phyloP scores from a whole-genome alignment of 2,329 filamentous ascomycete genomes.

The Calonectria montana region DNA sequence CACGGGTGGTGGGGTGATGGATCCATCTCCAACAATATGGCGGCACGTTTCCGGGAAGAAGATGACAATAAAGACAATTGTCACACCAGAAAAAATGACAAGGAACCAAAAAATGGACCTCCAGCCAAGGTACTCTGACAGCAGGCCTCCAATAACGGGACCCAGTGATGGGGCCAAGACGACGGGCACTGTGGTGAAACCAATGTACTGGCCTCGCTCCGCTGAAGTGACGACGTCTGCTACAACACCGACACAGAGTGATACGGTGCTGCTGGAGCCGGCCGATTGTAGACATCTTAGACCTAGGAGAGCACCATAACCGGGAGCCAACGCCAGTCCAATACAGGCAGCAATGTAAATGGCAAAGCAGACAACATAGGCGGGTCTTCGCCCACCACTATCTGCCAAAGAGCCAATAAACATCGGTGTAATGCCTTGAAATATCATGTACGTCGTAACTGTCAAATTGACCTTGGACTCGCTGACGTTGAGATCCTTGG shows the following conservation, averaged over 20 bases:
- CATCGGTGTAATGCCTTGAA: constrained; percentile 70
- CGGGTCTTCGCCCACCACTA: constrained; percentile 62
- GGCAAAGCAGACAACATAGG: constrained; percentile 64
- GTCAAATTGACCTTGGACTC: constrained; percentile 60
- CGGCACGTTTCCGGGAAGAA: constrained; percentile 67
- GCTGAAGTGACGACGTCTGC: constrained; percentile 72
- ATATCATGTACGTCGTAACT: constrained; percentile 67
- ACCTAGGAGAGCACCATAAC: constrained; percentile 62
- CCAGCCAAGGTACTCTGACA: constrained; percentile 69
- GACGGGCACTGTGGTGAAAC: constrained; percentile 59
- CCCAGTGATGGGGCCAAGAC: constrained; percentile 62
- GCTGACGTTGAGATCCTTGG: constrained; percentile 58
- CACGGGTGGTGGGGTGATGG: constrained; percentile 52
- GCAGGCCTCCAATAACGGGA: constrained; percentile 69
- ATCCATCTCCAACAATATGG: constrained; percentile 64
- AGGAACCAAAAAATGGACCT: constrained; percentile 72
- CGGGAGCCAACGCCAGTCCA: constrained; percentile 61
- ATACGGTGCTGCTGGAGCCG: constrained; percentile 69
- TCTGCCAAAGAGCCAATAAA: constrained; percentile 69
- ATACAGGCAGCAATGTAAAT: constrained; percentile 66
- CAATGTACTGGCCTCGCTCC: constrained; percentile 71
- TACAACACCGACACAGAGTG: constrained; percentile 68
- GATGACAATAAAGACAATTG: constrained; percentile 55
- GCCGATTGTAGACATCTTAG: constrained; percentile 68
- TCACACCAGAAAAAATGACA: constrained; percentile 56